Base-by-base conservation (phyloP, 2,329 filamentous ascomycete species). In the Scedosporium minutisporum region DNA sequence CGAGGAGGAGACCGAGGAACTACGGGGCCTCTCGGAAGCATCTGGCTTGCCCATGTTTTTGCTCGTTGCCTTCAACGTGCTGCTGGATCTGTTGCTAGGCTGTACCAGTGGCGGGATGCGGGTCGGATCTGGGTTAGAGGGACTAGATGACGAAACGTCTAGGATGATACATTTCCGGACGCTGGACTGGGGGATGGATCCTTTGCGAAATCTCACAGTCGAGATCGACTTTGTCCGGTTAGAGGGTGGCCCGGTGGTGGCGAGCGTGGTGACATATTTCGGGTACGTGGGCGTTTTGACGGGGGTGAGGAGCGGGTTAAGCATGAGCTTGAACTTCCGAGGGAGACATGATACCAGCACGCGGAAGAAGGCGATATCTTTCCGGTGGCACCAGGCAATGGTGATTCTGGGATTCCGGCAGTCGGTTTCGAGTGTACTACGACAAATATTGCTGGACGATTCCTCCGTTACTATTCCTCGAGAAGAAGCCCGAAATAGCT, bases 51-150 rank as follows among this genome's bases (percentile, higher is more conserved):
- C 81, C 1, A 74, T 88, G 69, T 84, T 86, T 66, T 71, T 88
- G 0, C 74, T 89, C 0, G 79, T 89, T 2, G 80, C 80, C 2
- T 79, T 87, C 66, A 89, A 89, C 66, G 82, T 84, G 1, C 71
- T 88, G 1, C 75, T 89, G 1, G 87, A 89, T 67, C 72, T 83
- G 4, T 74, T 89, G 42, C 80, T 89, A 72, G 86, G 86, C 2
- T 89, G 87, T 69, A 88, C 86, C 1, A 87, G 83, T 57, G 74
- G 74, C 3, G 75, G 73, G 0, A 70, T 69, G 0, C 67, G 71
- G 1, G 66, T 69, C 21, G 51, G 18, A 9, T 55, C 51, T 7
- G 51, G 51, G 9, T 23, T 55, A 6, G 60, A 7, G 5, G 41
- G 1, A 25, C 18, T 2, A 48, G 51, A 44, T 57, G 10, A 65